Evolutionary conservation across 1,139 yeast genomes (phyloP), one percentile per base, ranked within the genome.

Genomic region (Debaryomycetaceae sp.): DNA sequence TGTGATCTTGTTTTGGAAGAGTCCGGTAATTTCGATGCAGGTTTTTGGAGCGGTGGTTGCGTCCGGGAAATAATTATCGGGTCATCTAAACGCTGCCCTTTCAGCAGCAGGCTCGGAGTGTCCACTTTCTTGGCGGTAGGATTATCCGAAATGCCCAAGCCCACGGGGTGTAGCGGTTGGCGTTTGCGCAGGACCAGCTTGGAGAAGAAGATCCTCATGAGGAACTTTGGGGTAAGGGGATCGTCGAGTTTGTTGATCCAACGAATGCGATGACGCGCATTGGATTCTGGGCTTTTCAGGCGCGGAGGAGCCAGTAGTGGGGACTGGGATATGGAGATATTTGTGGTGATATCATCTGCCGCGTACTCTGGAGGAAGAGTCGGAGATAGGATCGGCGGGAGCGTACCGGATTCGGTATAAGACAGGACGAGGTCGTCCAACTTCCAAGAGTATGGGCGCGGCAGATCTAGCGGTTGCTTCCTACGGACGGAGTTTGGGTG

Each of bases 311-410:
- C n/a, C n/a, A n/a, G n/a, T n/a, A n/a, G n/a, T n/a, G n/a, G n/a
- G n/a, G n/a, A n/a, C n/a, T n/a, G n/a, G n/a, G n/a, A n/a, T n/a
- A n/a, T n/a, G n/a, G n/a, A n/a, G n/a, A n/a, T n/a, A n/a, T n/a
- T n/a, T n/a, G n/a, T n/a, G n/a, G n/a, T n/a, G n/a, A n/a, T n/a
- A n/a, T n/a, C n/a, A n/a, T n/a, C n/a, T n/a, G n/a, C n/a, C 10
- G 20, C 20, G 10, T 7, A 18, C 20, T 6, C 6, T 10, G 20
- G 20, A 6, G 69, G 69, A 12, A 64, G 38, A 0, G 65, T 58
- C 2, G 71, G 71, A 4, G 68, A 60, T 21, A 64, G 43, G 6
- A 55, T 51, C 0, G 62, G 61, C 1, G 71, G 71, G 25, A 64
- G 49, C 2, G 33, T 26, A 2, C 62, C 62, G n/a, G 44, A 37